Percentiles rank a stretch among this genome's conserved stretches.
phyloP scores from a whole-genome alignment of 2,329 filamentous ascomycete genomes.

The Claviceps africana region DNA sequence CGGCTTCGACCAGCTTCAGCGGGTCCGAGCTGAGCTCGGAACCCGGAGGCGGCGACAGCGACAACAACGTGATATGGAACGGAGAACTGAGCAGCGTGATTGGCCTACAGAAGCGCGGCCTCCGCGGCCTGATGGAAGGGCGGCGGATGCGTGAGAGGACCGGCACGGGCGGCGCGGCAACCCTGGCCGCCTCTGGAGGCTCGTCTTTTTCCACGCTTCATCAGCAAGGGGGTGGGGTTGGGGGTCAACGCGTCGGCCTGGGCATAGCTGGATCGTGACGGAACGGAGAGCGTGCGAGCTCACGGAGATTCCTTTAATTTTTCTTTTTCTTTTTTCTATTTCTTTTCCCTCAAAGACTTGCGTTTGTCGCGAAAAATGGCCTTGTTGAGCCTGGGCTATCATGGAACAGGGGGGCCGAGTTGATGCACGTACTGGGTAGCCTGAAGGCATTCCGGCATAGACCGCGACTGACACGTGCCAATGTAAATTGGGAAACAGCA shows the following conservation, averaged over 20 bases:
- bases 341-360: no score
- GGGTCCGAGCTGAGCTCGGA: conserved; percentile 45
- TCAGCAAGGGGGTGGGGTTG: conserved; percentile 10
- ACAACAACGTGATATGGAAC: conserved; percentile 49
- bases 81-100: conserved; percentile 80
- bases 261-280: conserved; percentile 35
- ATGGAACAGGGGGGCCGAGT: no score
- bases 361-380: no score
- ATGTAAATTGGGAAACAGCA: no score
- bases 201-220: conserved; percentile 8
- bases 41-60: conserved; percentile 33
- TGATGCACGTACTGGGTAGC: no score
- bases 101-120: conserved; percentile 81
- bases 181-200: conserved; percentile 10
- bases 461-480: no score
- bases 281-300: no score
- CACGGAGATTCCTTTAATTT: no score
- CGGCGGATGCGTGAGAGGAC: conserved; percentile 66
- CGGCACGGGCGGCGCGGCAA: conserved; percentile 25
- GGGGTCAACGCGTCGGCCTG: conserved; percentile 31
- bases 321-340: no score
- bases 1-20: conserved; percentile 35
- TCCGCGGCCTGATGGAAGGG: conserved; percentile 90
- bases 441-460: no score
- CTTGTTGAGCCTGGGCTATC: no score